A percentile compares a stretch with the other conserved stretches of the same genome.
These are phyloP conservation scores for Melanogaster broomeanus DNA, from an alignment of 768 basidiomycete species.

Conservation along the genomic window DNA sequence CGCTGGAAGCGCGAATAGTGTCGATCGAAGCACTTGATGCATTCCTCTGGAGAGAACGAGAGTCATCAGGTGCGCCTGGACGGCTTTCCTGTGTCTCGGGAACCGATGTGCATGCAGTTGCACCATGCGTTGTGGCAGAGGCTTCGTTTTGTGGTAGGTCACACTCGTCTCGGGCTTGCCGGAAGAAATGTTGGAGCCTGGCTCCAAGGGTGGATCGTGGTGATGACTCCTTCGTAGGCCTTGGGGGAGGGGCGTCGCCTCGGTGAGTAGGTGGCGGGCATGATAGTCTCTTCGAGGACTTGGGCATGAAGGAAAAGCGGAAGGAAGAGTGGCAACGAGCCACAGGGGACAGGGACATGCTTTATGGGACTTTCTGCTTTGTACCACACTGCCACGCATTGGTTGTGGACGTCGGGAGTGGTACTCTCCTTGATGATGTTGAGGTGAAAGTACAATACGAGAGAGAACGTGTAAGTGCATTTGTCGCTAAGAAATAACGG, in stretches of 20 bases:
- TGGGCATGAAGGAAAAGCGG: not conserved
- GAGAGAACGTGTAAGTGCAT: no score
- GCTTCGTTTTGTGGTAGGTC: not conserved
- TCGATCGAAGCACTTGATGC: conserved; percentile 19
- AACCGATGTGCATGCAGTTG: not conserved
- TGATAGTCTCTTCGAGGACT: not conserved
- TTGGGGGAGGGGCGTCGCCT: no score
- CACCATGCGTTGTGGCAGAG: not conserved
- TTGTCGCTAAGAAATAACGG: no score
- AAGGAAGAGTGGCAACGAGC: not conserved
- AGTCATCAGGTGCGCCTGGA: not conserved
- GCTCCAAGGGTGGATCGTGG: not conserved
- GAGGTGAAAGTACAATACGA: no score
- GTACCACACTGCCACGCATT: not conserved
- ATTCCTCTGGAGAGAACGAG: conserved; percentile 16
- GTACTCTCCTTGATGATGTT: no score
- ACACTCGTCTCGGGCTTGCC: not conserved
- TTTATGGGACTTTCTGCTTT: not conserved
- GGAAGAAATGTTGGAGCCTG: not conserved
- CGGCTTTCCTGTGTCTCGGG: conserved; percentile 1
- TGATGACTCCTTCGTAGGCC: not conserved
- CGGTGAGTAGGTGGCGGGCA: not conserved
- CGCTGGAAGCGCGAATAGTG: conserved; percentile 7
- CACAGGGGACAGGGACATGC: not conserved
- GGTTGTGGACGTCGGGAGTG: not conserved